These are phyloP conservation scores for Aegle marmelos DNA, from an alignment of 345 rosid species.

Conservation along the genomic window DNA sequence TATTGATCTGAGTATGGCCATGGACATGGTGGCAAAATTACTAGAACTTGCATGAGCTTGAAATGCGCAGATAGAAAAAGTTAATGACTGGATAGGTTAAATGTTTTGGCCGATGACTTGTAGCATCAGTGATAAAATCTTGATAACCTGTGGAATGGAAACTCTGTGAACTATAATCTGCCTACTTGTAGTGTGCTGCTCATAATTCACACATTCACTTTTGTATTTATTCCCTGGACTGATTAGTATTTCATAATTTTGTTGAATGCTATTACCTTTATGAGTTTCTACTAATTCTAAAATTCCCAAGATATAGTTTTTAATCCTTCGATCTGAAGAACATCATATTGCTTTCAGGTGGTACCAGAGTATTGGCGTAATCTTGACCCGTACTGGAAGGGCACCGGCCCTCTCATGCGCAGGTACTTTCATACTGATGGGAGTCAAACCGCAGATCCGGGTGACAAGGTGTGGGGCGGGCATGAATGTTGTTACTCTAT, in stretches of 20 bases:
- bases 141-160: not conserved
- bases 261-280: not conserved
- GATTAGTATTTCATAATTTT: not conserved
- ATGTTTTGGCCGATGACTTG: not conserved
- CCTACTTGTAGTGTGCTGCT: not conserved
- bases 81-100: not conserved
- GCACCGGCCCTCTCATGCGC: slow-evolving; percentile 44
- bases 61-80: not conserved
- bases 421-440: slow-evolving; percentile 63
- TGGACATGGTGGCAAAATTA: not conserved
- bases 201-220: not conserved
- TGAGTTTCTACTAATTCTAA: not conserved
- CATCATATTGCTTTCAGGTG: slow-evolving; percentile 27
- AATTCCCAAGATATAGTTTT: not conserved
- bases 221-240: not conserved
- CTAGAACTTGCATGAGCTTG: not conserved
- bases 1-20: not conserved
- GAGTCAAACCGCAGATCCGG: slow-evolving; percentile 60
- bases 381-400: slow-evolving; percentile 61
- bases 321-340: not conserved
- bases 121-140: not conserved
- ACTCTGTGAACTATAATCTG: not conserved
- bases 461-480: slow-evolving; percentile 61
- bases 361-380: slow-evolving; percentile 61
- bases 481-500: slow-evolving; percentile 55